Conservation (phyloP, 768 basidiomycete genomes). For the Suillus occidentalis region DNA sequence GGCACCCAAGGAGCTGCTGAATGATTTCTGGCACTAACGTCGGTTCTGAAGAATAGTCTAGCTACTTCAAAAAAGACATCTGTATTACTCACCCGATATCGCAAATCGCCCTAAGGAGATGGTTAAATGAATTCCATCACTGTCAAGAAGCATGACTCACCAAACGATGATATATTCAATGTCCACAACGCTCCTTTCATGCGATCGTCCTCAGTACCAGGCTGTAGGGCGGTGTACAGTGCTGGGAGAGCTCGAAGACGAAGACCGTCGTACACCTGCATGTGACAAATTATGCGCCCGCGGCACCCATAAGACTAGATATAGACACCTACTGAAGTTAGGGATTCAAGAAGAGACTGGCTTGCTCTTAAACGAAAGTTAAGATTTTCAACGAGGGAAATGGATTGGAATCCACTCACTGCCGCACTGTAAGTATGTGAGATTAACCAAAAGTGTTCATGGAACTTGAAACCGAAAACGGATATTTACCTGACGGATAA, state of each 20-base stretch:
- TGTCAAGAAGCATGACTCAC: constrained; percentile 28
- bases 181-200: constrained; percentile 92
- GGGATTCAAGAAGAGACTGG: constrained; percentile 37
- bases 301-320: background rate
- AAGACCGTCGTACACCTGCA: constrained; percentile 67
- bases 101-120: constrained; percentile 40
- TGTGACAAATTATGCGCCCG: background rate
- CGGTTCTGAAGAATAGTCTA: constrained; percentile 47
- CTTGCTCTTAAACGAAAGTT: constrained; percentile 30
- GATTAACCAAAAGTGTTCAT: constrained; percentile 2
- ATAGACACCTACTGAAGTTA: constrained; percentile 15
- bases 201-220: constrained; percentile 80
- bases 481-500: constrained; percentile 51
- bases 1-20: constrained; percentile 64
- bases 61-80: constrained; percentile 1
- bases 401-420: constrained; percentile 19
- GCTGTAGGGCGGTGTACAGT: constrained; percentile 56
- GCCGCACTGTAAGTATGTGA: constrained; percentile 23
- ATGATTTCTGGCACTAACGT: constrained; percentile 59
- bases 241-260: constrained; percentile 60
- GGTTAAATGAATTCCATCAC: constrained; percentile 5
- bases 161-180: constrained; percentile 62
- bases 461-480: background rate
- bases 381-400: constrained; percentile 4
- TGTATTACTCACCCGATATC: constrained; percentile 33